phyloP scores from a whole-genome alignment of 2,329 filamentous ascomycete species.

The Botrytis elliptica region DNA sequence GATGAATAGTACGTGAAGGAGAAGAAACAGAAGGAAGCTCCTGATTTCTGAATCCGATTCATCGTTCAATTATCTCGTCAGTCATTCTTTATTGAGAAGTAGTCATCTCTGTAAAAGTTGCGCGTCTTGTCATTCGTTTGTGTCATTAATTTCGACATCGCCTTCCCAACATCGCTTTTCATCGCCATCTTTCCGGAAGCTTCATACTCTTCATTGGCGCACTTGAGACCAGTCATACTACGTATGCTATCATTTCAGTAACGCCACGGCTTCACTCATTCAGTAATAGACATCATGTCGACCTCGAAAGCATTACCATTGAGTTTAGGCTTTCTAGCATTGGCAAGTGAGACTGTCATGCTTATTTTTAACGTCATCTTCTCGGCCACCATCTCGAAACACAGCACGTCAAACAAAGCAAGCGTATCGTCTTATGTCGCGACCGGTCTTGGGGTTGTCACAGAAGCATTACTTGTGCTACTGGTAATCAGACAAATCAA shows the following conservation, averaged over 20 bases:
- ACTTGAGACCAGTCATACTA: background rate
- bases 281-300: constrained; percentile 28
- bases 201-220: background rate
- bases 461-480: constrained; percentile 30
- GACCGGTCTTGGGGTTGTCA: constrained; percentile 30
- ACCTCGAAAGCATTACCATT: constrained; percentile 30
- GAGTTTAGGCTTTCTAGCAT: constrained; percentile 35
- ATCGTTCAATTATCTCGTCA: background rate
- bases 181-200: background rate
- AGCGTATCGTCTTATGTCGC: constrained; percentile 33
- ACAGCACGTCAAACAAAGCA: constrained; percentile 21
- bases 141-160: background rate
- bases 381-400: constrained; percentile 30
- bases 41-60: constrained; percentile 3
- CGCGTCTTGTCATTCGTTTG: constrained; percentile 7
- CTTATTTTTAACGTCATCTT: constrained; percentile 38
- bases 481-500: constrained; percentile 34
- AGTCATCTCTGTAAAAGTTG: constrained; percentile 1
- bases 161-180: background rate
- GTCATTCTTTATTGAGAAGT: background rate
- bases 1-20: constrained; percentile 14
- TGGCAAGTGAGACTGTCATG: constrained; percentile 33
- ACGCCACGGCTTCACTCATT: constrained; percentile 8
- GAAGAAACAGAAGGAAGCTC: constrained; percentile 7
- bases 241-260: constrained; percentile 14